Percentiles rank a stretch among this genome's conserved stretches.
Conservation (phyloP, 2,329 filamentous ascomycete species). For the Colletotrichum plurivorum region DNA sequence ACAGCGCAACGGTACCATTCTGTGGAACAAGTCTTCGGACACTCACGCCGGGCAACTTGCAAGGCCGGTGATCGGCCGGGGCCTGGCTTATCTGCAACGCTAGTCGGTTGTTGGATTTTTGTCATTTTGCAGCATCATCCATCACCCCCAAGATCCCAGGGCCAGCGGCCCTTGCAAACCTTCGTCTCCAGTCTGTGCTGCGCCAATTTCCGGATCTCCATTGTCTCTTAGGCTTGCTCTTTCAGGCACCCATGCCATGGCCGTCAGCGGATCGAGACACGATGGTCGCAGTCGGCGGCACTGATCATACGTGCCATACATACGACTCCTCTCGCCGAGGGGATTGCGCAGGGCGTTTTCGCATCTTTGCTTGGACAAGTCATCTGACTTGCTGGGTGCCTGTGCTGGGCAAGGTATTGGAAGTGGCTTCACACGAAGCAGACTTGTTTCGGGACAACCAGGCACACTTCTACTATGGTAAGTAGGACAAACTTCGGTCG, state of each 20-base stretch:
- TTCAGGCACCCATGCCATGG: conserved; percentile 1
- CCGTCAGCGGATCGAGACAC: too few species aligned
- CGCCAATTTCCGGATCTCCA: conserved; percentile 34
- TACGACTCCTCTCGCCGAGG: too few species aligned
- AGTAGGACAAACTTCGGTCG: conserved; percentile 24
- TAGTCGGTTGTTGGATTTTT: background rate
- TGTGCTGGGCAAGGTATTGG: background rate
- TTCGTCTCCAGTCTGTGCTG: conserved; percentile 27
- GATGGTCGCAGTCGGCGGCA: background rate
- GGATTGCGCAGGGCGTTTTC: too few species aligned
- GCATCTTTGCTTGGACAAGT: too few species aligned
- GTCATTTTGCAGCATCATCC: background rate
- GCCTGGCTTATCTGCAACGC: background rate
- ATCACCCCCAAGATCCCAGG: conserved; percentile 1
- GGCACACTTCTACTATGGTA: background rate
- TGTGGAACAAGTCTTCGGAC: conserved; percentile 1
- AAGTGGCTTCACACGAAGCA: conserved; percentile 4
- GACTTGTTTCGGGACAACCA: conserved; percentile 19
- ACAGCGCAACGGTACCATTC: conserved; percentile 14
- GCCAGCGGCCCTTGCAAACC: conserved; percentile 29
- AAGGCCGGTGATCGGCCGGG: background rate
- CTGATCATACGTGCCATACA: background rate
- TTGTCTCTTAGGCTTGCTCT: conserved; percentile 20
- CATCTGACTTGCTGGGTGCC: too few species aligned
- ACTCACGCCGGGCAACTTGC: background rate